These are phyloP conservation scores for Voacanga thouarsii DNA, from an alignment of 257 asterid genomes.

Conservation along the genomic window DNA sequence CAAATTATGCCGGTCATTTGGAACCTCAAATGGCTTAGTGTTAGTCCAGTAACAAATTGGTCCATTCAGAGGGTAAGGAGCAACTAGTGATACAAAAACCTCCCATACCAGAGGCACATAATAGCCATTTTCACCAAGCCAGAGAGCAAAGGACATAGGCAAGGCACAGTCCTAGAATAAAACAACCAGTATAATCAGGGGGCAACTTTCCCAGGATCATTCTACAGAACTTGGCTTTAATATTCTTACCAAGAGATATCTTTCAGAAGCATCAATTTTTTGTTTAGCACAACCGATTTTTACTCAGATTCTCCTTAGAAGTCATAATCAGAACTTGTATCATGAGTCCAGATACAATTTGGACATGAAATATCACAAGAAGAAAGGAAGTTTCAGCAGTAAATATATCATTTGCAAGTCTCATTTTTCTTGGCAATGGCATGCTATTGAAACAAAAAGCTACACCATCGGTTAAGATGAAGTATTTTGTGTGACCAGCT, in stretches of 20 bases:
- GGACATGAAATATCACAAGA: not conserved
- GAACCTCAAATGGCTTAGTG: not conserved
- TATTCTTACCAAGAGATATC: not conserved
- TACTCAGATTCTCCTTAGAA: not conserved
- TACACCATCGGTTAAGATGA: not conserved
- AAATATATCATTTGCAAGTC: too few species aligned
- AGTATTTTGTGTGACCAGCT: too few species aligned
- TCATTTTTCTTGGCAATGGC: too few species aligned
- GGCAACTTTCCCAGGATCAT: not conserved
- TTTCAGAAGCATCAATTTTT: too few species aligned
- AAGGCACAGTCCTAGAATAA: not conserved
- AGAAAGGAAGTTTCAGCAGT: not conserved
- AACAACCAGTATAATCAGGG: not conserved
- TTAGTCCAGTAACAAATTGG: not conserved
- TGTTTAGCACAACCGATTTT: not conserved
- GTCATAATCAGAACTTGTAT: not conserved
- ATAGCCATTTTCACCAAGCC: not conserved
- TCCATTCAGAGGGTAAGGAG: not conserved
- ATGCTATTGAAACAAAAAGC: not conserved
- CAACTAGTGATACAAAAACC: not conserved
- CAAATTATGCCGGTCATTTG: not conserved
- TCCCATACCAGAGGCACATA: not conserved
- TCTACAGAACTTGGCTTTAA: not conserved
- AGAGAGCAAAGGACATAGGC: not conserved
- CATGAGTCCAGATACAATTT: not conserved